Conservation (phyloP, 2,329 filamentous ascomycete species). For the Colletotrichum incanum region DNA sequence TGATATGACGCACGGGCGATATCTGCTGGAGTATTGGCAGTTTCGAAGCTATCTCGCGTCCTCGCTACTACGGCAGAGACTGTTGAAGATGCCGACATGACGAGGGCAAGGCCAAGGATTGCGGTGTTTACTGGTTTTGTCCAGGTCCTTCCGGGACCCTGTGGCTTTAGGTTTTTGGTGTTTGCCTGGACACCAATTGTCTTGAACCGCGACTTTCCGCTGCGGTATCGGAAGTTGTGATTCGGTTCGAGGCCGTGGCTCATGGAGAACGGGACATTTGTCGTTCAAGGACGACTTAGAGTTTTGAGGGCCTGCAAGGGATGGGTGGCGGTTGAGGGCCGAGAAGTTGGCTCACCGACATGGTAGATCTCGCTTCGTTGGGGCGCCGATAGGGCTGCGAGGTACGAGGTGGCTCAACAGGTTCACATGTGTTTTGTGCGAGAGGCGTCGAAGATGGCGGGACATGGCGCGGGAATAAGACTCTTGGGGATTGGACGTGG, state of each 20-base stretch:
- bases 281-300: background rate
- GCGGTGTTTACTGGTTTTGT: conserved; percentile 15
- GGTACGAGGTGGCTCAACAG: conserved; percentile 33
- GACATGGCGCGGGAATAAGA: conserved; percentile 16
- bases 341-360: conserved; percentile 28
- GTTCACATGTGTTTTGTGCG: conserved; percentile 13
- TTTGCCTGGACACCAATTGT: conserved; percentile 4
- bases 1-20: conserved; percentile 19
- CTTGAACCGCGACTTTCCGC: conserved; percentile 34
- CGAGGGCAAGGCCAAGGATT: conserved; percentile 1
- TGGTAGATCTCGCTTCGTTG: conserved; percentile 37
- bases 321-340: conserved; percentile 16
- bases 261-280: no score
- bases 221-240: conserved; percentile 22
- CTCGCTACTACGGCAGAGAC: conserved; percentile 24
- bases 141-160: no score
- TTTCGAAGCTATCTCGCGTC: conserved; percentile 33
- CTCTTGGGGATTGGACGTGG: background rate
- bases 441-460: conserved; percentile 23
- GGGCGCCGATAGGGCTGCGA: conserved; percentile 31
- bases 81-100: conserved; percentile 28
- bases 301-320: conserved; percentile 19
- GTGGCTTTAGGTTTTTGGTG: no score
- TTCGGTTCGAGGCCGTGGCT: no score
- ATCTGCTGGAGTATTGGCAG: background rate